phyloP scores from a whole-genome alignment of 441 rosid species.

The Pelargonium fulgidum region DNA sequence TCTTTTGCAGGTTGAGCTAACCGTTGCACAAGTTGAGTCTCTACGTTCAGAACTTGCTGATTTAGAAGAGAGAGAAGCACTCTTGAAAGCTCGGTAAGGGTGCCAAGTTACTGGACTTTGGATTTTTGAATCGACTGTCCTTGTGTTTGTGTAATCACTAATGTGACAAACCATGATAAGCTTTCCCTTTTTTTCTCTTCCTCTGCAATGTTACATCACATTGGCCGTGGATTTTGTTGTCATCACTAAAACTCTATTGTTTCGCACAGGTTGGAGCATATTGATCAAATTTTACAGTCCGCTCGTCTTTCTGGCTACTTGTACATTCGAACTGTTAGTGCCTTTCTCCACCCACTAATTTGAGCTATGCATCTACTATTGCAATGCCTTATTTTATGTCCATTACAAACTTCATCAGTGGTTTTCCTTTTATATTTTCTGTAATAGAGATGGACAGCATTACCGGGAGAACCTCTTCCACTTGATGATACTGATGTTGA shows the following conservation, averaged over 20 bases:
- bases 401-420: neutral
- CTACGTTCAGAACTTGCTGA: conserved; percentile 73
- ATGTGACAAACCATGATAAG: neutral
- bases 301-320: conserved; percentile 81
- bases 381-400: conserved; percentile 15
- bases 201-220: neutral
- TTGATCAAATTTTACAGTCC: conserved; percentile 80
- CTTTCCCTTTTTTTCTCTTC: neutral
- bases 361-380: conserved; percentile 10
- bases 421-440: conserved; percentile 6
- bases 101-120: conserved; percentile 16
- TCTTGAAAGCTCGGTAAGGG: conserved; percentile 81
- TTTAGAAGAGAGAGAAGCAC: conserved; percentile 80
- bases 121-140: neutral
- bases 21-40: conserved; percentile 66
- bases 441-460: conserved; percentile 79
- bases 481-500: conserved; percentile 84
- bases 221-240: conserved; percentile 3
- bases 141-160: neutral
- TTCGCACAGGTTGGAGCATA: conserved; percentile 71
- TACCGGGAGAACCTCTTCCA: conserved; percentile 91
- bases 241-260: conserved; percentile 10
- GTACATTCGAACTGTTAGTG: conserved; percentile 62
- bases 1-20: conserved; percentile 54
- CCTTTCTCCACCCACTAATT: conserved; percentile 11